A percentile compares a stretch with the other conserved stretches of the same genome.
Evolutionary conservation across 495 filamentous ascomycete genomes (phyloP).

Genomic region (Sabuloglossum arenarium): DNA sequence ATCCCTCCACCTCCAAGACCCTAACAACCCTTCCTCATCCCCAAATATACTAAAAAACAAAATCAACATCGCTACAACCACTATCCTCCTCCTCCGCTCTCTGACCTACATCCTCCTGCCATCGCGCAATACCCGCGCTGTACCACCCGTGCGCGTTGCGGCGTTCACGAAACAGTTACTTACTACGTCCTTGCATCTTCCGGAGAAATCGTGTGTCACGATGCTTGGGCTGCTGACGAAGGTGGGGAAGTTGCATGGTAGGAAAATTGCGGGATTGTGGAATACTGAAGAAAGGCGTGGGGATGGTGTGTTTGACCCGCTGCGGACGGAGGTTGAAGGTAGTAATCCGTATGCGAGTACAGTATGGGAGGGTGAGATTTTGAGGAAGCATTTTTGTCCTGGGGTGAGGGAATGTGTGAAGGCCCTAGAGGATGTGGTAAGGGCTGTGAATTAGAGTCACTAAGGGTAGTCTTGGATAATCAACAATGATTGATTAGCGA

Average conservation of each 20-base stretch:
- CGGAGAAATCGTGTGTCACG: conserved; percentile 69
- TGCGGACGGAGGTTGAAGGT: conserved; percentile 39
- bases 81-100: conserved; percentile 71
- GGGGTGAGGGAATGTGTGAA: conserved; percentile 56
- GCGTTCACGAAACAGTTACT: conserved; percentile 86
- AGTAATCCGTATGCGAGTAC: conserved; percentile 81
- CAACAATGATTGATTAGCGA: background rate
- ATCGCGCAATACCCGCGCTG: conserved; percentile 33
- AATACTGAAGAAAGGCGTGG: conserved; percentile 79
- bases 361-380: conserved; percentile 81
- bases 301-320: conserved; percentile 45
- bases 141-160: conserved; percentile 58
- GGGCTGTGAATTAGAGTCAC: background rate
- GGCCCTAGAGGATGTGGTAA: conserved; percentile 43
- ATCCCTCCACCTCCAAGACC: conserved; percentile 61
- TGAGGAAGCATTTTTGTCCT: conserved; percentile 73
- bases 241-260: conserved; percentile 48
- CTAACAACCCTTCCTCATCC: conserved; percentile 24
- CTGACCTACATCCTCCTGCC: conserved; percentile 60
- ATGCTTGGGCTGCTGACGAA: conserved; percentile 51
- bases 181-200: conserved; percentile 59
- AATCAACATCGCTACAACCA: conserved; percentile 84
- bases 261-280: conserved; percentile 53
- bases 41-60: conserved; percentile 27
- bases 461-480: background rate